Percentiles rank a stretch among this genome's conserved stretches.
These are phyloP conservation scores for Puccinia hordei DNA, from an alignment of 1,284 basidiomycete species.

Conservation along the genomic window DNA sequence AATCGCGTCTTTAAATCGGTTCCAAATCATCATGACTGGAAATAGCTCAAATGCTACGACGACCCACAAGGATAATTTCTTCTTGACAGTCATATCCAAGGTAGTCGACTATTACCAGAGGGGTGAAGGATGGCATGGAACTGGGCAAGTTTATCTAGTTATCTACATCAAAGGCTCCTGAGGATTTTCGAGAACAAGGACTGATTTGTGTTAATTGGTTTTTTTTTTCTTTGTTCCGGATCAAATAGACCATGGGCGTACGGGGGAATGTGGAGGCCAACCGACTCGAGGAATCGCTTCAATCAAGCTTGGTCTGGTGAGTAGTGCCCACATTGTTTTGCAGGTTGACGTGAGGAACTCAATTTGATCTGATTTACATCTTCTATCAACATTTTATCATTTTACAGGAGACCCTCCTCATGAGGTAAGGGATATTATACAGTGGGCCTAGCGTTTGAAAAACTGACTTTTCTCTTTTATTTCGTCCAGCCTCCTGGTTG, in stretches of 20 bases:
- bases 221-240: constrained; percentile 10
- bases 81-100: constrained; percentile 50
- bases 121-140: constrained; percentile 35
- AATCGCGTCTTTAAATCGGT: no score
- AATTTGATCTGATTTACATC: neutral
- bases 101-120: constrained; percentile 51
- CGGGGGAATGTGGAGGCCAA: constrained; percentile 54
- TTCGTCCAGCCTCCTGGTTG: constrained; percentile 52
- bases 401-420: constrained; percentile 43
- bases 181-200: neutral
- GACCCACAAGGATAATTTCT: constrained; percentile 53
- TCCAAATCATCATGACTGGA: no score
- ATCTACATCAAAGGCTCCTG: neutral
- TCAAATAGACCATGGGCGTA: constrained; percentile 53
- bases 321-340: constrained; percentile 33
- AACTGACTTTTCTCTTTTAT: constrained; percentile 2
- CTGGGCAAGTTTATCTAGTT: constrained; percentile 21
- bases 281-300: constrained; percentile 52
- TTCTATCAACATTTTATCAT: neutral
- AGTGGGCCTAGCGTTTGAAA: neutral
- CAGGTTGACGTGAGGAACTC: no score
- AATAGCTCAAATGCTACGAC: constrained; percentile 52
- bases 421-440: constrained; percentile 8
- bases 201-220: constrained; percentile 16
- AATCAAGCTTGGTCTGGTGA: constrained; percentile 53